Evolutionary conservation across 805 yeast species (phyloP).

Genomic region (Candida ulmi): DNA sequence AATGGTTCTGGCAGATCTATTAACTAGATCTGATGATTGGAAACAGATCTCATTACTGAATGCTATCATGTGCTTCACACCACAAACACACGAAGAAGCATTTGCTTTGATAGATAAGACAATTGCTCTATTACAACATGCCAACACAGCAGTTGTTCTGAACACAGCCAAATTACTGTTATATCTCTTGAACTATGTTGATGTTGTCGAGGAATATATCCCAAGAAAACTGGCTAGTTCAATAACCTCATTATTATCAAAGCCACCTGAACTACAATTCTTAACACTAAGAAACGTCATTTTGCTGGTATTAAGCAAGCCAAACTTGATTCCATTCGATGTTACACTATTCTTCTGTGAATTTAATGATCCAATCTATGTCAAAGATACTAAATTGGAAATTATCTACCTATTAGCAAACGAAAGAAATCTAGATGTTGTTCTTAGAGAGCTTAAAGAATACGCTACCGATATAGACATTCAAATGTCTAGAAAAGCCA

Average conservation of each 20-base stretch:
- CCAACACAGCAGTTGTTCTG: conserved; percentile 74
- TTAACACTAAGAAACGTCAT: conserved; percentile 77
- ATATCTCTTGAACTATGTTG: conserved; percentile 68
- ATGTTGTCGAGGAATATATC: conserved; percentile 46
- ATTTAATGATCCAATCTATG: conserved; percentile 79
- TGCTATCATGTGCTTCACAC: conserved; percentile 63
- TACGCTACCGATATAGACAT: conserved; percentile 85
- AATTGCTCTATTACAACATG: conserved; percentile 71
- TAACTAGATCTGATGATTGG: conserved; percentile 45
- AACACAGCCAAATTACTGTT: conserved; percentile 69
- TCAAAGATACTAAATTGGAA: conserved; percentile 87
- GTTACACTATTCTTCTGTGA: conserved; percentile 79
- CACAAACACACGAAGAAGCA: conserved; percentile 65
- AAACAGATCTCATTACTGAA: conserved; percentile 62
- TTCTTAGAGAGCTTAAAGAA: conserved; percentile 72
- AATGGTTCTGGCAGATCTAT: conserved; percentile 31
- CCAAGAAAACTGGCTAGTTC: conserved; percentile 65
- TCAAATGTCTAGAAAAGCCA: conserved; percentile 81
- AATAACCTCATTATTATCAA: conserved; percentile 60
- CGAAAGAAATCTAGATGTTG: conserved; percentile 50
- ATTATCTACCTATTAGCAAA: conserved; percentile 76
- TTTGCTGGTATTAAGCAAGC: conserved; percentile 60
- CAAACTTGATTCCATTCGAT: conserved; percentile 54
- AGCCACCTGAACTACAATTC: conserved; percentile 81
- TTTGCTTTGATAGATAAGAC: conserved; percentile 55